Evolutionary conservation across 192 early-diverging fungal species (phyloP).

Genomic region (Coemansia nantahalensis): DNA sequence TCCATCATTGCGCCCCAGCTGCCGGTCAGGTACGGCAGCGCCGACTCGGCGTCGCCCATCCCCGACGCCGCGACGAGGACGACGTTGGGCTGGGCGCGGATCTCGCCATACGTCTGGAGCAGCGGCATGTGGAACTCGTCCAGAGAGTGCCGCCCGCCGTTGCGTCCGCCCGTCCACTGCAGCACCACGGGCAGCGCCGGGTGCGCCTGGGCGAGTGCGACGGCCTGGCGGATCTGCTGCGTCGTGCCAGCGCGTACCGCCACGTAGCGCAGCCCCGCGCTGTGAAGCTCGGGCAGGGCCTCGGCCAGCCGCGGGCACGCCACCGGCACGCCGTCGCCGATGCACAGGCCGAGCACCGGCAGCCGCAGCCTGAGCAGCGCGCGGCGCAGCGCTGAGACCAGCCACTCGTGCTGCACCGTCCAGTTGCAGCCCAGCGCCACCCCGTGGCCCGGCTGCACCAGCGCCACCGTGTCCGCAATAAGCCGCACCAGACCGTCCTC

Average conservation of each 20-base stretch:
- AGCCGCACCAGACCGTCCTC: constrained; percentile 65
- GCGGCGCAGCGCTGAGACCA: constrained; percentile 65
- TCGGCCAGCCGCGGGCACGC: background rate
- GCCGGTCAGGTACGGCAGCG: constrained; percentile 84
- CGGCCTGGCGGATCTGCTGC: constrained; percentile 71
- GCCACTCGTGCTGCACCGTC: constrained; percentile 74
- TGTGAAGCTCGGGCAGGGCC: constrained; percentile 61
- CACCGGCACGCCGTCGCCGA: constrained; percentile 77
- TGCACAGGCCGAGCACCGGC: constrained; percentile 83
- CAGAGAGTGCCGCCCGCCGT: constrained; percentile 90
- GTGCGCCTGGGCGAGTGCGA: constrained; percentile 76
- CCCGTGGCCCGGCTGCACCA: constrained; percentile 74
- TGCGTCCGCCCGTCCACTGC: constrained; percentile 96
- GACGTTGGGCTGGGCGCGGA: constrained; percentile 79
- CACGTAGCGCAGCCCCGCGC: constrained; percentile 75
- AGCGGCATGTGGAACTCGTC: constrained; percentile 92
- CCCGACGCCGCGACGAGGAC: constrained; percentile 89
- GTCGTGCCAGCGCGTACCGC: constrained; percentile 81
- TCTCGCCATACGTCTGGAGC: constrained; percentile 78
- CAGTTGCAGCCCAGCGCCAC: constrained; percentile 79
- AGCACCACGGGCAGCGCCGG: constrained; percentile 77
- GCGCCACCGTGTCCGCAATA: constrained; percentile 70
- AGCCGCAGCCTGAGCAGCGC: constrained; percentile 78
- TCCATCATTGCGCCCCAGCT: constrained; percentile 77
- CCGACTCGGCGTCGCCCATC: constrained; percentile 82